phyloP scores from a whole-genome alignment of 345 rosid genomes.

The Euphorbia pulcherrima region DNA sequence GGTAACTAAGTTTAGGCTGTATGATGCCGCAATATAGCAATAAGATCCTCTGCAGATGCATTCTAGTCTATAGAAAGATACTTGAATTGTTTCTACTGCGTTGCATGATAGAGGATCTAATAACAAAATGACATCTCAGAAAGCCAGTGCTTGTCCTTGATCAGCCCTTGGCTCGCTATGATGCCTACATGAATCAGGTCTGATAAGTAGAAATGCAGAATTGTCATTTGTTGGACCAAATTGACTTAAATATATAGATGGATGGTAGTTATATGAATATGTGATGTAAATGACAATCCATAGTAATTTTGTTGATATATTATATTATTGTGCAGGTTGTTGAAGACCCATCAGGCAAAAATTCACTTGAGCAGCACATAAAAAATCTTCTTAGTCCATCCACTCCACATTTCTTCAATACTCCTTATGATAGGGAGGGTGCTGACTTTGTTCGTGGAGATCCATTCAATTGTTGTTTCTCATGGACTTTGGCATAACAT shows the following conservation, averaged over 20 bases:
- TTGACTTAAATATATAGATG: background rate
- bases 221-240: too few relatives aligned
- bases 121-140: slow-evolving; percentile 19
- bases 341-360: slow-evolving; percentile 45
- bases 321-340: slow-evolving; percentile 37
- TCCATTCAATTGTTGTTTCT: slow-evolving; percentile 45
- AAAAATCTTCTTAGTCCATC: slow-evolving; percentile 45
- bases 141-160: slow-evolving; percentile 15
- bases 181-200: slow-evolving; percentile 7
- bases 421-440: slow-evolving; percentile 44
- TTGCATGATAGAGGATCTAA: slow-evolving; percentile 14
- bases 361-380: slow-evolving; percentile 51
- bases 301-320: background rate
- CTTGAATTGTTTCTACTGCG: background rate
- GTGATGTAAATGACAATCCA: background rate
- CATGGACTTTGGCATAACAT: slow-evolving; percentile 58
- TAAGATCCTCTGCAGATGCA: slow-evolving; percentile 13
- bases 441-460: slow-evolving; percentile 50
- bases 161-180: slow-evolving; percentile 20
- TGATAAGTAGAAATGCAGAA: background rate
- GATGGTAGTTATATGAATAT: background rate
- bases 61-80: background rate
- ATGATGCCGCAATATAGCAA: too few relatives aligned
- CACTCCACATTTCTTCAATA: too few relatives aligned
- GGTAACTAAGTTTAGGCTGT: too few relatives aligned